Conservation (phyloP, 2,329 filamentous ascomycete species). For the Xylaria sp. region DNA sequence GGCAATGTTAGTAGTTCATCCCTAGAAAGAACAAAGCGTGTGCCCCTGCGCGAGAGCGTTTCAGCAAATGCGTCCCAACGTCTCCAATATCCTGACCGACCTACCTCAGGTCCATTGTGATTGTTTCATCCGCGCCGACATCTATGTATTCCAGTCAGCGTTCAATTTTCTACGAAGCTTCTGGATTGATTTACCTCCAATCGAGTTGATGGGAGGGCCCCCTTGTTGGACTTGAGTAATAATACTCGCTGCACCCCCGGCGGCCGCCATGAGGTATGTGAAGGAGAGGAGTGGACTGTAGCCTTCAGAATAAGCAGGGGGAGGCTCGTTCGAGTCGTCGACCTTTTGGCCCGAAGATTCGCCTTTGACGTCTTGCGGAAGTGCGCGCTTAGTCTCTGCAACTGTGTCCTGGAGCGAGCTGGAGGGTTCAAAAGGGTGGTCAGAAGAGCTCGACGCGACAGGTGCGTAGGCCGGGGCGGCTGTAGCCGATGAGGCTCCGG, state of each 20-base stretch:
- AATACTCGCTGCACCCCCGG: constrained; percentile 96
- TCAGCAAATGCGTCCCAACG: constrained; percentile 34
- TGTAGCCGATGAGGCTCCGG: constrained; percentile 51
- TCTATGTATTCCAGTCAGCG: constrained; percentile 56
- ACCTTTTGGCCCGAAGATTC: constrained; percentile 75
- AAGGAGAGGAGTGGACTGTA: constrained; percentile 92
- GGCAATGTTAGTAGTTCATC: constrained; percentile 95
- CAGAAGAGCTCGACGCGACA: constrained; percentile 52
- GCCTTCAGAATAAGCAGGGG: constrained; percentile 95
- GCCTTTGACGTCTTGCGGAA: constrained; percentile 83
- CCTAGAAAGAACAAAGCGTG: constrained; percentile 90
- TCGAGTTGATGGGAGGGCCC: constrained; percentile 85
- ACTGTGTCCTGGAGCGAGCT: constrained; percentile 61
- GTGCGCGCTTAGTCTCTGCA: constrained; percentile 84
- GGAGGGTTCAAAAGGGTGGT: constrained; percentile 49
- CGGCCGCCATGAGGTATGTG: constrained; percentile 96
- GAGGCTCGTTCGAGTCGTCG: constrained; percentile 84
- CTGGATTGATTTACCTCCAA: constrained; percentile 71
- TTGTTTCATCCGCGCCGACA: constrained; percentile 90
- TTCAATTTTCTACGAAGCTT: neutral
- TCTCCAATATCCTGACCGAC: constrained; percentile 39
- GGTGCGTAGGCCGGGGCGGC: constrained; percentile 67
- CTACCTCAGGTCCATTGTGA: constrained; percentile 93
- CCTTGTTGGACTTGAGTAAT: constrained; percentile 99
- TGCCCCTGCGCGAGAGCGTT: constrained; percentile 69